Percentiles rank a stretch among this genome's conserved stretches.
Evolutionary conservation across 345 rosid genomes (phyloP).

Genomic region (Toxicodendron radicans): DNA sequence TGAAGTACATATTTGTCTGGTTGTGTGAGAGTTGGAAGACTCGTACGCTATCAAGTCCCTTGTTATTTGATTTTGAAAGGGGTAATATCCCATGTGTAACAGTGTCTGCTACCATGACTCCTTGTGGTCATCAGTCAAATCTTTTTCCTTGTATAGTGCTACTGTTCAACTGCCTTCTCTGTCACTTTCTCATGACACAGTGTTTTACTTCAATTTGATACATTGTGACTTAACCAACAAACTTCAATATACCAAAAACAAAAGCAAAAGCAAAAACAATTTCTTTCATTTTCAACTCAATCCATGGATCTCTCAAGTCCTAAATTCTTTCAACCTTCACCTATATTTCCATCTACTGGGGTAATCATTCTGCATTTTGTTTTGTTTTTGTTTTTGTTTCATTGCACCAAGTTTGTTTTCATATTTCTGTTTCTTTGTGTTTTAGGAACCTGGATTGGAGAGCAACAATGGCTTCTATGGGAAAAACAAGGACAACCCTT

Average conservation of each 20-base stretch:
- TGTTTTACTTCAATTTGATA: conserved; percentile 20
- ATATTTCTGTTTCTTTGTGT: conserved; percentile 15
- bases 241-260: neutral
- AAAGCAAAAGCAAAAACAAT: too few species aligned
- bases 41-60: neutral
- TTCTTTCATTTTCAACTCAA: neutral
- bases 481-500: conserved; percentile 48
- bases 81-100: conserved; percentile 17
- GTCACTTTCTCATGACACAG: conserved; percentile 31
- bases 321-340: conserved; percentile 40
- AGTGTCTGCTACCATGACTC: conserved; percentile 7
- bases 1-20: conserved; percentile 25
- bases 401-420: neutral
- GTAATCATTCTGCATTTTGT: conserved; percentile 28
- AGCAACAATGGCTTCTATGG: conserved; percentile 33
- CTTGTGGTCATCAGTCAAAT: conserved; percentile 21
- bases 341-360: conserved; percentile 35
- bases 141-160: conserved; percentile 25
- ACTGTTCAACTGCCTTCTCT: conserved; percentile 27
- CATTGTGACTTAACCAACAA: neutral
- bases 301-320: conserved; percentile 48
- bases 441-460: conserved; percentile 41
- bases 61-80: conserved; percentile 18
- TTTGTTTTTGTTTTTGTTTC: neutral
- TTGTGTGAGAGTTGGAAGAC: neutral